Base-by-base conservation (phyloP, 805 yeast species). In the Candida endomychidarum region DNA sequence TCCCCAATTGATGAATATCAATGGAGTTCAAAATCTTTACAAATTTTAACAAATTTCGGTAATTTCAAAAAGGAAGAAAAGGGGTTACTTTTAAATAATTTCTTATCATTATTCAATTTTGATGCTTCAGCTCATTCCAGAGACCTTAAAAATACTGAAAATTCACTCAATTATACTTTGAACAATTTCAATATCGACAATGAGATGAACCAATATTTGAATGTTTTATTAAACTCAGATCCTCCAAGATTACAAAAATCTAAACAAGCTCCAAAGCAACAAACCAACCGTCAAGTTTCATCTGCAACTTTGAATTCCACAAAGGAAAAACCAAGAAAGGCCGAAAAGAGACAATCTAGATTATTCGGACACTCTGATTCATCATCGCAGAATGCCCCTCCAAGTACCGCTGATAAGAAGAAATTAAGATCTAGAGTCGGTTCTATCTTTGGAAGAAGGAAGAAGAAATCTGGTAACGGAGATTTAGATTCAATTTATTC, bases 1-100 rank as follows among this genome's bases (percentile, higher is more conserved):
- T 37, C 40, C 18, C 36, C 48, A 16, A 52, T 62, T 34, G 73
- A 78, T 22, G 80, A 75, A 38, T 68, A 68, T 24, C 75, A 77
- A 51, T 88, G 96, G 96, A 81, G 80, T 46, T 67, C 77, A 39
- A 80, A 81, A 57, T 91, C 93, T 2, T 91, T 95, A 2, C 78
- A 74, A 40, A 78, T 84, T 30, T 83, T 86, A 55, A 82, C 81
- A 50, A 78, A 78, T 48, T 83, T 88, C 57, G 93, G 87, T 55
- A 72, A 70, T 46, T 80, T 83, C 50, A 95, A 88, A 57, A 72
- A 66, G 26, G 53, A 65, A 66, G 60, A 79, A 86, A 63, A 71
- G 78, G 60, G 70, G 63, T 44, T 72, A 48, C 45, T 79, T 42
- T 66, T 87, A 45, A 82, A 86, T 55, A 81, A 80, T 39, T 73